Evolutionary conservation across 441 rosid genomes (phyloP), one percentile per base, ranked within the genome.

Genomic region (Adansonia rubrostipa): DNA sequence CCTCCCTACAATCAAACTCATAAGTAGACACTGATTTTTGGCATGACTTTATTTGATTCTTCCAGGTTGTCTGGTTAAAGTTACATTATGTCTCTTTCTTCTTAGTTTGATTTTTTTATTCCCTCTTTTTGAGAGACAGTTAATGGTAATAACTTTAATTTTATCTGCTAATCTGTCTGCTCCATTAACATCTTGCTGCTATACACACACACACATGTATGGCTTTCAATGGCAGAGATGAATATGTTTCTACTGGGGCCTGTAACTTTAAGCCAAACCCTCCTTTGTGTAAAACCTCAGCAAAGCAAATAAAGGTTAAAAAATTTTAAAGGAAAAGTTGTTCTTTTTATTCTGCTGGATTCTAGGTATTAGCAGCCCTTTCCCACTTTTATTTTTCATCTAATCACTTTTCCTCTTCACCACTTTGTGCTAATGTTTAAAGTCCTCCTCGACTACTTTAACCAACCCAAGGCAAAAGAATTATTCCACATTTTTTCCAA

Each of bases 281-380:
- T 65, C 74, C 71, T 75, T 75, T 82, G 67, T 78, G 71, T 40
- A 70, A 82, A 77, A 73, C 82, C 62, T 77, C 73, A 77, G 77
- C 80, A 73, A 54, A 79, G 80, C 71, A 60, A 80, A 73, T 53
- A 79, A 76, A 68, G 73, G 57, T 33, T 68, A 67, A 56, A 28
- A 77, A 40, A 45, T 40, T 60, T 63, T 47, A 61, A 61, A 54
- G 70, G 22, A 54, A 77, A 77, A 68, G 74, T 77, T 77, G 77
- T 77, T 83, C 73, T 28, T 77, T 64, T 69, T 73, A 20, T 66
- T 76, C 69, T 51, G 80, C 7, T 79, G 62, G 76, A 67, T 79
- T 79, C 73, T 79, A 77, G 77, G 33, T 1, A 28, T 1, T 28
- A 28, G 33, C 33, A 28, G 33, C 33, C 33, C 33, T 28, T 3